Evolutionary conservation across 208 protist genomes (phyloP).

Genomic region (Acanthamoeba sp.): DNA sequence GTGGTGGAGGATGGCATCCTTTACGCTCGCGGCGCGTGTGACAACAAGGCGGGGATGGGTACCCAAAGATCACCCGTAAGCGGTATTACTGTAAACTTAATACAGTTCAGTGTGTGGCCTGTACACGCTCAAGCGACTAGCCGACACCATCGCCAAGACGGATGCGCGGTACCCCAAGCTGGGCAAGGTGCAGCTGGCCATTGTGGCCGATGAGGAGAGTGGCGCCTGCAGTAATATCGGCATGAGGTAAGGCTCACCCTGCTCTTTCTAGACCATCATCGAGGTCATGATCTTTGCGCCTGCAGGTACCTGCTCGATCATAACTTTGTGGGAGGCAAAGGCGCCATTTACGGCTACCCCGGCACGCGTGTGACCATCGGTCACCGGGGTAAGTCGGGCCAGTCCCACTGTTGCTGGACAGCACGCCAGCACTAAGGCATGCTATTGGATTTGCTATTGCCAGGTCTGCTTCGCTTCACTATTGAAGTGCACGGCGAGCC

Average conservation of each 20-base stretch:
- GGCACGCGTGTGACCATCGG: not conserved
- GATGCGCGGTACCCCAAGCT: not conserved
- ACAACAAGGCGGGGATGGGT: conserved; percentile 58
- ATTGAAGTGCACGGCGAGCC: conserved; percentile 37
- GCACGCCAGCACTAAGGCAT: not conserved
- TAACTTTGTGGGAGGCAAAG: not conserved
- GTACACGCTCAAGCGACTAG: conserved; percentile 34
- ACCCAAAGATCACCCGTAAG: not conserved
- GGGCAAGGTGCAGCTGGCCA: conserved; percentile 49
- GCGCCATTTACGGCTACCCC: conserved; percentile 70
- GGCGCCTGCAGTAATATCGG: conserved; percentile 58
- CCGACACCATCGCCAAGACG: not conserved
- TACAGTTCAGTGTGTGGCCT: conserved; percentile 49
- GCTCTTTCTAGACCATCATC: too few species aligned
- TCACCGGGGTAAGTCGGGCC: not conserved
- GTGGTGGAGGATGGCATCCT: conserved; percentile 48
- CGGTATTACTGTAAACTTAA: too few species aligned
- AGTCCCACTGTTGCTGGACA: not conserved
- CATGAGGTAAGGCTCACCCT: too few species aligned
- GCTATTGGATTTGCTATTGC: too few species aligned
- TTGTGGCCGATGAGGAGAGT: conserved; percentile 69
- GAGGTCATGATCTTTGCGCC: not conserved
- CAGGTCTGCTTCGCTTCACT: conserved; percentile 31
- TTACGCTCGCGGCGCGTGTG: conserved; percentile 29
- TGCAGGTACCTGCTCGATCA: conserved; percentile 52